A percentile compares a stretch with the other conserved stretches of the same genome.
Evolutionary conservation across 257 asterid genomes (phyloP).

Genomic region (Solanum commersonii): DNA sequence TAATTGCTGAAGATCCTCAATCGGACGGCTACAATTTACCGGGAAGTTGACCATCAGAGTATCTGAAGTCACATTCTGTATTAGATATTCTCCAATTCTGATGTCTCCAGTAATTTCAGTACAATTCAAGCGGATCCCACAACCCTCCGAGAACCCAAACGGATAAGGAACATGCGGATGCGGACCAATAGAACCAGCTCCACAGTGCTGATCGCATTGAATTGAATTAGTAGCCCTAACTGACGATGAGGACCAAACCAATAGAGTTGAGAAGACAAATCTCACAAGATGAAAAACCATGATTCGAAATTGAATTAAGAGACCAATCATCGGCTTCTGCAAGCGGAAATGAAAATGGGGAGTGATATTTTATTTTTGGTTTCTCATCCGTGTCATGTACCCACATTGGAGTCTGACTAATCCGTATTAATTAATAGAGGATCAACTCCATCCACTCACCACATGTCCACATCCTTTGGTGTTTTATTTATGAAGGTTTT

Average conservation of each 20-base stretch:
- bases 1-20: constrained; percentile 21
- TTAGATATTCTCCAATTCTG: constrained; percentile 24
- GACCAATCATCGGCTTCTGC: neutral
- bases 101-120: constrained; percentile 7
- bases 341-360: no score
- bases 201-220: constrained; percentile 25
- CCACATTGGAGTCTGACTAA: no score
- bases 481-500: no score
- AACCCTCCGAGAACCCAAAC: constrained; percentile 51
- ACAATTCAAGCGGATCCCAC: constrained; percentile 38
- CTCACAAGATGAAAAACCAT: constrained; percentile 5
- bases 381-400: no score
- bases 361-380: no score
- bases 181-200: neutral
- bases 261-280: constrained; percentile 5
- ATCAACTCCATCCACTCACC: no score
- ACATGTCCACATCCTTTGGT: no score
- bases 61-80: constrained; percentile 45
- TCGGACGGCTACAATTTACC: constrained; percentile 41
- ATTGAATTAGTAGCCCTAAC: neutral
- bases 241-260: constrained; percentile 1
- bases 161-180: constrained; percentile 36
- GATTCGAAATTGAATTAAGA: neutral
- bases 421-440: no score
- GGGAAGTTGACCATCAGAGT: constrained; percentile 36